phyloP scores from a whole-genome alignment of 345 rosid species.

The Syzygium aromaticum region DNA sequence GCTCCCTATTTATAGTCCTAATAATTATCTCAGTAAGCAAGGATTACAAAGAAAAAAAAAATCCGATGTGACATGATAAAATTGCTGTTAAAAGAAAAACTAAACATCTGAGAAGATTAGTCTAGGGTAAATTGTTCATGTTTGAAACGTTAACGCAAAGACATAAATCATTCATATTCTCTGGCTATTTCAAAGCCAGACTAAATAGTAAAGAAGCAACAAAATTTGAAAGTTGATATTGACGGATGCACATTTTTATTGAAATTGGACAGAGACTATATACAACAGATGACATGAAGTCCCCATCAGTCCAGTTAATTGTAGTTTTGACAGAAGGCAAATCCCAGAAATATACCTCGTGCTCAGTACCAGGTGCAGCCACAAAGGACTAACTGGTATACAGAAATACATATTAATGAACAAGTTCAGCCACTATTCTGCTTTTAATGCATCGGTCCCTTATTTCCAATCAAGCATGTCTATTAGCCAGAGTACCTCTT shows the following conservation, averaged over 20 bases:
- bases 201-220: background rate
- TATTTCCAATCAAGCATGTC: slow-evolving; percentile 97
- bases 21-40: background rate
- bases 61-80: background rate
- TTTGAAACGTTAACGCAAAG: background rate
- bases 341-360: background rate
- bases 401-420: background rate
- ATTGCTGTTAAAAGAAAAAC: background rate
- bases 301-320: background rate
- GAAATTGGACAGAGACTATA: background rate
- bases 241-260: background rate
- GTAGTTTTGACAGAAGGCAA: background rate
- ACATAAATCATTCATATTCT: background rate
- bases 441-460: slow-evolving; percentile 3
- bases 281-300: background rate
- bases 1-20: background rate
- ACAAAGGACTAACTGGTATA: background rate
- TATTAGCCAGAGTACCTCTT: slow-evolving; percentile 86
- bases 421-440: background rate
- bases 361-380: background rate
- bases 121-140: background rate
- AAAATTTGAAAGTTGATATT: background rate
- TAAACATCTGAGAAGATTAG: background rate
- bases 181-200: background rate
- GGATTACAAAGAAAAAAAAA: background rate